Base-by-base conservation (phyloP, 768 basidiomycete species). In the Boletus sp. region DNA sequence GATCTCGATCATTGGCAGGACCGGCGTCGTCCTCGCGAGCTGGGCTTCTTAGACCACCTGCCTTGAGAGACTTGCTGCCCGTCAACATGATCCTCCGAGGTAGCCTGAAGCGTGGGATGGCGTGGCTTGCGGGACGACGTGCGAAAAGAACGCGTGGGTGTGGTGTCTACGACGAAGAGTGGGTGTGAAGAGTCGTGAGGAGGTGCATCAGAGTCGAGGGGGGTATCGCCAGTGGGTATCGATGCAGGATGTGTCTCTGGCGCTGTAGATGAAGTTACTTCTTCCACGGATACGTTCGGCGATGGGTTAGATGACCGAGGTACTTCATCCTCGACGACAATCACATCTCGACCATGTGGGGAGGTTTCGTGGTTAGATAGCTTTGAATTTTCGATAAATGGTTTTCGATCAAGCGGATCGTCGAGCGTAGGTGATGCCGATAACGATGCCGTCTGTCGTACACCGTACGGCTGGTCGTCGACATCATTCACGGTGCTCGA, bases 81-180 rank as follows among this genome's bases (percentile, higher is more conserved):
- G 66, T 70, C 39, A 70, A 45, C 47, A 70, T 54, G 4, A 68
- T 70, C 32, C 57, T 65, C 5, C 48, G 32, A 14, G 69, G 60
- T 15, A 68, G 40, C 25, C 50, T 45, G 48, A 61, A 55, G 9
- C 52, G 54, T 1, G 62, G 61, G 6, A 68, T 65, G 39, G 50
- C 45, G 2, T 72, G 64, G 19, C 58, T 68, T 14, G 55, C 35
- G 23, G 60, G 49, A 21, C 50, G 54, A 8, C n/a, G 13, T 1
- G 23, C 0, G 1, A n/a, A 49, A 41, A 5, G 59, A 62, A 35
- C 7, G 35, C 5, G 56, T 48, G 15, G 79, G 75, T 15, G 63
- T 37, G 0, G 77, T 77, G 56, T 83, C 81, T 25, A 83, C 62
- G 54, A 75, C 72, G 25, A 70, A 70, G 8, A 59, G 45, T 1